Base-by-base conservation (phyloP, 106 monocot genomes). In the Platanthera zijinensis region DNA sequence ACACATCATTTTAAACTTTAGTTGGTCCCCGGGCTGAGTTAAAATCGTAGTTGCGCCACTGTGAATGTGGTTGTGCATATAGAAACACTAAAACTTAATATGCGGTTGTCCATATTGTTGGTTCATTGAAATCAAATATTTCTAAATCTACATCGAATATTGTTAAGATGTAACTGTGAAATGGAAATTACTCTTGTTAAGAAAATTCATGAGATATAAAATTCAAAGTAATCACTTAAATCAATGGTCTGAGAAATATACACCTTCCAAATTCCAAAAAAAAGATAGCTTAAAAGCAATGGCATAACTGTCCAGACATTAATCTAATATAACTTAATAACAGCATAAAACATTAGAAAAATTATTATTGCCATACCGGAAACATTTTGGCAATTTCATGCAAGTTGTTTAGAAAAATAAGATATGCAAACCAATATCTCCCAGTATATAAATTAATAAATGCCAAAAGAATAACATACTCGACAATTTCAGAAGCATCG, bases 401-500 rank as follows among this genome's bases (percentile, higher is more conserved):
- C 11, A 66, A 28, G 14, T 30, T 32, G 17, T n/a, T 4, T 13
- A 8, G 32, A 28, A 66, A 25, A 18, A 11, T 66, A 66, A 10
- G 10, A 66, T 10, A 10, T 28, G 66, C 10, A 4, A 32, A 32
- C 10, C 10, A 66, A 28, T 32, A 28, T 4, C 30, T 10, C 18
- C 2, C 28, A 4, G 66, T 10, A 59, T 59, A 21, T 66, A 32
- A 32, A 66, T 32, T 66, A 32, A 54, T 14, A 54, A 4, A 17
- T 3, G 8, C 52, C 52, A 70, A 70, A 70, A 74, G 47, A 83
- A 56, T 39, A 0, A 78, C 94, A 86, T 92, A 99, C 99, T 90
- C 85, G 77, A 94, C 99, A 84, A 99, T 79, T 79, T 99, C 91
- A 70, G 76, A 74, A 63, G 99, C 94, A 88, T 94, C 94, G 76